phyloP scores from a whole-genome alignment of 164 flowering plant genomes.

The grape (Vitis vinifera) region ASM3070453v1 NC_081820.1:26315501-26316000 shows the following conservation, averaged over 20 bases:
- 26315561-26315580: constrained; percentile 68
- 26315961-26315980: constrained; percentile 91
- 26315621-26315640: too few species aligned
- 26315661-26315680: too few species aligned
- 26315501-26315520: constrained; percentile 90
- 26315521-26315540: constrained; percentile 87
- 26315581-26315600: not conserved
- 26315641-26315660: too few species aligned
- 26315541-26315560: constrained; percentile 96
- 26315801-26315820: constrained; percentile 94
- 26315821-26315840: constrained; percentile 92
- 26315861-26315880: not conserved
- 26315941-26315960: not conserved
- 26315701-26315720: not conserved
- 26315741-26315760: not conserved
- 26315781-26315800: constrained; percentile 94
- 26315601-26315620: not conserved
- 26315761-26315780: constrained; percentile 70
- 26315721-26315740: not conserved
- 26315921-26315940: too few species aligned
- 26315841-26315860: constrained; percentile 77
- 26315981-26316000: constrained; percentile 61
- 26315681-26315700: too few species aligned
- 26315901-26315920: too few species aligned
- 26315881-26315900: too few species aligned